These are phyloP conservation scores for Nosema muscidifuracis DNA, from an alignment of 371 early-diverging fungal genomes.

Conservation along the genomic window DNA sequence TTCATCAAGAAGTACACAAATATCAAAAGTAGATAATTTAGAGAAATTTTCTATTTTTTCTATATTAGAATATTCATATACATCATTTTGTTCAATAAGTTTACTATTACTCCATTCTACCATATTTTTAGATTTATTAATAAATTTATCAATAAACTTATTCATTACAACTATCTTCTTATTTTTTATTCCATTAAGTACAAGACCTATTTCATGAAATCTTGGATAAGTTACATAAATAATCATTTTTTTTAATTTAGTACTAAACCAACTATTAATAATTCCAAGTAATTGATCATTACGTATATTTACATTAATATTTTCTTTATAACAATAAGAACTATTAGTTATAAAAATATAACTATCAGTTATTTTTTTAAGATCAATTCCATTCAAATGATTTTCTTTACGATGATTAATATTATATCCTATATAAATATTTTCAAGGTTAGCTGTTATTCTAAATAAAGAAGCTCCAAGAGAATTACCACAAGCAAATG, in stretches of 20 bases:
- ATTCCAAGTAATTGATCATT: slow-evolving; percentile 59
- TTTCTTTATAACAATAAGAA: slow-evolving; percentile 67
- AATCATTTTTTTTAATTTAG: slow-evolving; percentile 70
- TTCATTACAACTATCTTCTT: slow-evolving; percentile 64
- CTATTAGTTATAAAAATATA: slow-evolving; percentile 72
- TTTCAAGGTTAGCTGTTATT: slow-evolving; percentile 80
- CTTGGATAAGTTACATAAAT: slow-evolving; percentile 79
- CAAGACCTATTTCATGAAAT: slow-evolving; percentile 77
- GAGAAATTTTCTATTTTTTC: slow-evolving; percentile 36
- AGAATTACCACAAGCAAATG: slow-evolving; percentile 85
- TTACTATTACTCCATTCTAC: slow-evolving; percentile 62
- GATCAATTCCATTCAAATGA: slow-evolving; percentile 66
- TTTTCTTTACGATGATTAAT: slow-evolving; percentile 85
- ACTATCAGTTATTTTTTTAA: slow-evolving; percentile 70
- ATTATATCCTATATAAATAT: slow-evolving; percentile 84
- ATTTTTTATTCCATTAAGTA: slow-evolving; percentile 64
- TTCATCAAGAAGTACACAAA: slow-evolving; percentile 52
- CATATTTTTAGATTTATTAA: slow-evolving; percentile 60
- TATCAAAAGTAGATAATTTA: slow-evolving; percentile 29
- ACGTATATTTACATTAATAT: slow-evolving; percentile 48
- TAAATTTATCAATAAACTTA: slow-evolving; percentile 47
- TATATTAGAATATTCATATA: slow-evolving; percentile 56
- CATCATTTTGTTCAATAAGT: slow-evolving; percentile 54
- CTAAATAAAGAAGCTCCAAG: slow-evolving; percentile 93
- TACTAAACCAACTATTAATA: slow-evolving; percentile 64